These are phyloP conservation scores for Ramicandelaber brevisporus DNA, from an alignment of 192 early-diverging fungal genomes.

Conservation along the genomic window DNA sequence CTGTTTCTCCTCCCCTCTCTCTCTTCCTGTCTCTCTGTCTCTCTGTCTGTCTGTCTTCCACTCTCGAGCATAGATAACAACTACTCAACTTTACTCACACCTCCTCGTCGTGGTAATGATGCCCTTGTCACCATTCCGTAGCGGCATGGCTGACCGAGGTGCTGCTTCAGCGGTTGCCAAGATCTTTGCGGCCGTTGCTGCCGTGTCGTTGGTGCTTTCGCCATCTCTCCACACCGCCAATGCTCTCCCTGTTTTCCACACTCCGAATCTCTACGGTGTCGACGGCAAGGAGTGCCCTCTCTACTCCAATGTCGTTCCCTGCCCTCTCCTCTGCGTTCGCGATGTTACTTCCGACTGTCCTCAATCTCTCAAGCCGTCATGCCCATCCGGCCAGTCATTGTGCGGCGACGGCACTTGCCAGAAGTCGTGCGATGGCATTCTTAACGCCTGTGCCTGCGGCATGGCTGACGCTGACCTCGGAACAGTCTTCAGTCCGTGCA, in stretches of 20 bases:
- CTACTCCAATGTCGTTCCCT: slow-evolving; percentile 12
- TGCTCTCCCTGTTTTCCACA: background rate
- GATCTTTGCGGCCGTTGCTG: too few relatives aligned
- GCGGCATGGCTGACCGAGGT: too few relatives aligned
- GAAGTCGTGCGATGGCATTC: slow-evolving; percentile 10
- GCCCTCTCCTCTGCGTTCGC: slow-evolving; percentile 25
- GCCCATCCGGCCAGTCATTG: slow-evolving; percentile 12
- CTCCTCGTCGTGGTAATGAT: too few relatives aligned
- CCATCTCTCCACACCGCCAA: background rate
- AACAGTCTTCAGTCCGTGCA: slow-evolving; percentile 18
- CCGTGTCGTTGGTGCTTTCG: background rate
- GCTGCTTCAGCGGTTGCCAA: too few relatives aligned
- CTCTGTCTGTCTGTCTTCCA: too few relatives aligned
- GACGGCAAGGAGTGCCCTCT: slow-evolving; percentile 22
- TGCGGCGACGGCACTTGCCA: slow-evolving; percentile 29
- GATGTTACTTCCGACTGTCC: slow-evolving; percentile 21
- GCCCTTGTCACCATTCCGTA: too few relatives aligned
- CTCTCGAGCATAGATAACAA: too few relatives aligned
- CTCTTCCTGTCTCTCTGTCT: too few relatives aligned
- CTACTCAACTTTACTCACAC: too few relatives aligned
- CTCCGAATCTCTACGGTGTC: slow-evolving; percentile 19
- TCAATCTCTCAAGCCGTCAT: slow-evolving; percentile 9
- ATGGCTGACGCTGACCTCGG: slow-evolving; percentile 3
- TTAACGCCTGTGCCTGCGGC: slow-evolving; percentile 24
- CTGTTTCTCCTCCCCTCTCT: too few relatives aligned